These are phyloP conservation scores for Mortierella sp. DNA, from an alignment of 371 early-diverging fungal genomes.

Conservation along the genomic window DNA sequence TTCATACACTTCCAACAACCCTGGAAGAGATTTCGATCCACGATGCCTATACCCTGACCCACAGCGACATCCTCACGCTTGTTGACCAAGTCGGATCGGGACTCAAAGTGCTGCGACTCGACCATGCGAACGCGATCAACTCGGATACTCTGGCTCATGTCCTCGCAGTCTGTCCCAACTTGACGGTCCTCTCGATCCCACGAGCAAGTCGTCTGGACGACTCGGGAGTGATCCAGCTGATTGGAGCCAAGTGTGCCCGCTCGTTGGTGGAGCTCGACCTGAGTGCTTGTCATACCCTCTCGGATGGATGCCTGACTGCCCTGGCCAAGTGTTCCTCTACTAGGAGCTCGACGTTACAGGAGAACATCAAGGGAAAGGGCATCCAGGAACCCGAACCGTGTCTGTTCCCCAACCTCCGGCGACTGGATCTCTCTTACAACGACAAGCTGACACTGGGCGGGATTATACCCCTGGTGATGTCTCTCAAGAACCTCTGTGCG, in stretches of 20 bases:
- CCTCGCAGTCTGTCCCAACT: slow-evolving; percentile 25
- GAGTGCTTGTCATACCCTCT: slow-evolving; percentile 33
- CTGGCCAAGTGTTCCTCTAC: slow-evolving; percentile 12
- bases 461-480: slow-evolving; percentile 46
- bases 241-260: slow-evolving; percentile 28
- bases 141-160: slow-evolving; percentile 35
- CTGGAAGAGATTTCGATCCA: slow-evolving; percentile 42
- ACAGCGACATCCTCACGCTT: slow-evolving; percentile 30
- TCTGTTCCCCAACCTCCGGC: slow-evolving; percentile 39
- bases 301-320: slow-evolving; percentile 33
- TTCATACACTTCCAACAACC: slow-evolving; percentile 34
- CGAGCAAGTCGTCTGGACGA: slow-evolving; percentile 39
- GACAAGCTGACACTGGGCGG: slow-evolving; percentile 43
- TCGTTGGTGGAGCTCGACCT: slow-evolving; percentile 43
- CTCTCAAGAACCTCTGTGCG: slow-evolving; percentile 43
- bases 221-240: slow-evolving; percentile 26
- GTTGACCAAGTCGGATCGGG: slow-evolving; percentile 30
- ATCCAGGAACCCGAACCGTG: slow-evolving; percentile 10
- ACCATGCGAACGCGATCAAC: slow-evolving; percentile 31
- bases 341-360: background rate
- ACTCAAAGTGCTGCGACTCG: slow-evolving; percentile 28
- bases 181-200: slow-evolving; percentile 40
- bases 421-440: slow-evolving; percentile 49
- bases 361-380: slow-evolving; percentile 24
- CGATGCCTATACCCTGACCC: slow-evolving; percentile 25